Percentiles rank a stretch among this genome's conserved stretches.
Evolutionary conservation across 306 rosid genomes (phyloP).

Genomic region (Adenanthera pavonina): DNA sequence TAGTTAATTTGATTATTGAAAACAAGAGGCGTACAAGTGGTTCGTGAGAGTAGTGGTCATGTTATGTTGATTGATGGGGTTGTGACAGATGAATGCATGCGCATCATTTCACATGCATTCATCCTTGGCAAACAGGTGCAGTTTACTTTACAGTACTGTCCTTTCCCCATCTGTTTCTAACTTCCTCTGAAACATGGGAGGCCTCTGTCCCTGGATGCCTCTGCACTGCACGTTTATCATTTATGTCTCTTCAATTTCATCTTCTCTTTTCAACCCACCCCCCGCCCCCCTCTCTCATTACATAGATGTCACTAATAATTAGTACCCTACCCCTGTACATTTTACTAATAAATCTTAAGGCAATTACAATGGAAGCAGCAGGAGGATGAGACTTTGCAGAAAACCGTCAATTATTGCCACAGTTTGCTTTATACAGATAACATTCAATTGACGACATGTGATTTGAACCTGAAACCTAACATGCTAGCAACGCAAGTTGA

Average conservation of each 20-base stretch:
- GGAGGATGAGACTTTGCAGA: background rate
- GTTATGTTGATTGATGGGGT: conserved; percentile 31
- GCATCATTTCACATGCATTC: conserved; percentile 41
- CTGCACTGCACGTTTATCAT: too few species aligned
- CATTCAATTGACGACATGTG: background rate
- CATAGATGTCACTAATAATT: too few species aligned
- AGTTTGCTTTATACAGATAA: background rate
- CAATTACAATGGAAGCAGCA: background rate
- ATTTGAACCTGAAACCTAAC: background rate
- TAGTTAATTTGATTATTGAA: conserved; percentile 6
- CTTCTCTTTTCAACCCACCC: background rate
- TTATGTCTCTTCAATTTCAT: background rate
- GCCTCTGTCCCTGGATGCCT: background rate
- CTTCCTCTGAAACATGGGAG: conserved; percentile 17
- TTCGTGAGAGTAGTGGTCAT: background rate
- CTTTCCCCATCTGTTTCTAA: conserved; percentile 9
- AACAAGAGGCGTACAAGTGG: conserved; percentile 20
- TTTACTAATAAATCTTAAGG: background rate
- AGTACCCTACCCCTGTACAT: background rate
- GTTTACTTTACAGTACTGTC: conserved; percentile 31
- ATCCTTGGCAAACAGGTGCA: background rate
- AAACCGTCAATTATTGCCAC: background rate
- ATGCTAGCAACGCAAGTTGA: background rate
- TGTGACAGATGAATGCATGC: conserved; percentile 38
- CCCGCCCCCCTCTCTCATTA: too few species aligned